Percentiles rank a stretch among this genome's conserved stretches.
Conservation (phyloP, 2,329 filamentous ascomycete species). For the Aschersonia sp. region DNA sequence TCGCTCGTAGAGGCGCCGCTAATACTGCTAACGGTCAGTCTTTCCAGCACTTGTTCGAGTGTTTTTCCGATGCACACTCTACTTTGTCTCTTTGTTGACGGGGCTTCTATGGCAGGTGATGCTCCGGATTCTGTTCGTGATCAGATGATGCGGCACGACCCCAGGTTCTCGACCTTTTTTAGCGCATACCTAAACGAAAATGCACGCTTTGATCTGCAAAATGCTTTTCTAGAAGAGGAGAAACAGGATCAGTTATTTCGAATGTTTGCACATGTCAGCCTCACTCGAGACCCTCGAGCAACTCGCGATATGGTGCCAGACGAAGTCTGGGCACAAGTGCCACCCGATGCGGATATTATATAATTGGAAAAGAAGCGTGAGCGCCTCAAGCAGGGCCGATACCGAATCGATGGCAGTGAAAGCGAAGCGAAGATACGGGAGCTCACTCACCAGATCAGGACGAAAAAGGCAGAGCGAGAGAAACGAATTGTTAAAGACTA, state of each 20-base stretch:
- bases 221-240: constrained; percentile 11
- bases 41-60: background rate
- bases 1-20: constrained; percentile 8
- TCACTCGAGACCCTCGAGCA: constrained; percentile 13
- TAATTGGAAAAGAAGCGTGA: constrained; percentile 8
- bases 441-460: constrained; percentile 10
- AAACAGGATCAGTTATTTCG: constrained; percentile 5
- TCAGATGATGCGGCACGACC: constrained; percentile 15
- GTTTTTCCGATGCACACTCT: no score
- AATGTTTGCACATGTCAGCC: constrained; percentile 8
- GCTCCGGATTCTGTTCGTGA: constrained; percentile 12
- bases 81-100: background rate
- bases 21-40: constrained; percentile 5
- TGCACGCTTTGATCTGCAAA: constrained; percentile 14
- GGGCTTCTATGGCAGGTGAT: constrained; percentile 7
- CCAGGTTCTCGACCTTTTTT: constrained; percentile 13
- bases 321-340: constrained; percentile 12
- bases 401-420: constrained; percentile 9
- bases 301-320: constrained; percentile 14
- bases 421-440: constrained; percentile 11
- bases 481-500: constrained; percentile 10
- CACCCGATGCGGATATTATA: constrained; percentile 12
- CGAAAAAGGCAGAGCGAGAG: constrained; percentile 7
- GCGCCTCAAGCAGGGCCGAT: constrained; percentile 12
- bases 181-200: constrained; percentile 14